Conservation (phyloP, 1,284 basidiomycete species). For the Apiotrichum veenhuisii region DNA sequence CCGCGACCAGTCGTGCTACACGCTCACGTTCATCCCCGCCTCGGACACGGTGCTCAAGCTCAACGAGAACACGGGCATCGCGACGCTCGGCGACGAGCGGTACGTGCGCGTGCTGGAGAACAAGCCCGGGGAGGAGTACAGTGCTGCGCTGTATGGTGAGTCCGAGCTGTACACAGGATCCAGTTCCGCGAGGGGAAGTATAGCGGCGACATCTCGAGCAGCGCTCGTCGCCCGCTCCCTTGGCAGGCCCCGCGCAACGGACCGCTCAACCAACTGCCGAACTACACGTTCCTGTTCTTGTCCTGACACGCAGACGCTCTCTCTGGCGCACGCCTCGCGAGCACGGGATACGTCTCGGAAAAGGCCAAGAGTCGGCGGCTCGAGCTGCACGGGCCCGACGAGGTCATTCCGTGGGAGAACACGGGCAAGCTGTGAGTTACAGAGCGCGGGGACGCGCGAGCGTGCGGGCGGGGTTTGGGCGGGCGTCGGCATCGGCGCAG, state of each 20-base stretch:
- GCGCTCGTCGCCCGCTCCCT: background rate
- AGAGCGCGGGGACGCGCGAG: too few species aligned
- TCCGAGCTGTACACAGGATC: too few species aligned
- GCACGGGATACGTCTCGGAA: conserved; percentile 29
- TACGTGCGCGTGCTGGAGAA: conserved; percentile 35
- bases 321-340: conserved; percentile 40
- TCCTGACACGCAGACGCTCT: conserved; percentile 36
- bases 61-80: conserved; percentile 18
- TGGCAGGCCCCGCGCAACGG: background rate
- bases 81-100: conserved; percentile 17
- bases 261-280: background rate
- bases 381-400: conserved; percentile 46
- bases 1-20: conserved; percentile 38
- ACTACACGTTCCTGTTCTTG: too few species aligned
- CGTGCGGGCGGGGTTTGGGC: too few species aligned
- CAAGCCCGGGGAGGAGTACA: conserved; percentile 33
- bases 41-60: conserved; percentile 29
- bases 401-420: conserved; percentile 39
- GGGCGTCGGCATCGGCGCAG: too few species aligned
- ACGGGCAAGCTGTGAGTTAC: conserved; percentile 41
- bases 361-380: conserved; percentile 40
- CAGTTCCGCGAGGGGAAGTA: too few species aligned
- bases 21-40: conserved; percentile 27
- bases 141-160: conserved; percentile 38
- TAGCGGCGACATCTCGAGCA: background rate